Evolutionary conservation across 176 grass and related monocot species (phyloP).

Genomic region (Puccinellia tenuiflora): DNA sequence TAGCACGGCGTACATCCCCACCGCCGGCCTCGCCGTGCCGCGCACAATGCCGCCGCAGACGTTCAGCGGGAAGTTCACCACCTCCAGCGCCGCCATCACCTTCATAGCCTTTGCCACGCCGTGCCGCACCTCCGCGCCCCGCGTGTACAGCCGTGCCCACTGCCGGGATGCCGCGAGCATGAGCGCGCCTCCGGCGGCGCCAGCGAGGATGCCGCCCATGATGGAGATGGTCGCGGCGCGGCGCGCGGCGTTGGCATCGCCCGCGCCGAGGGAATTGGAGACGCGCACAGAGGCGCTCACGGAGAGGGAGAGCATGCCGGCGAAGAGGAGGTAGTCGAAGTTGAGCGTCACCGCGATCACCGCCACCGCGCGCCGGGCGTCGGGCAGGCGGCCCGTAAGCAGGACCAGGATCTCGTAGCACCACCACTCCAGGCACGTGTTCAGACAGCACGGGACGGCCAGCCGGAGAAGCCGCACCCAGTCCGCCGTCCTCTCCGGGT

Average conservation of each 20-base stretch:
- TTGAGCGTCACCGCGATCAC: conserved; percentile 83
- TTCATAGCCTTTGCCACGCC: conserved; percentile 58
- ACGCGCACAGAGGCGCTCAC: conserved; percentile 79
- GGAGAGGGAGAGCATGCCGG: conserved; percentile 64
- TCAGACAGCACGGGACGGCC: conserved; percentile 65
- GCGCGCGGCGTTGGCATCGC: conserved; percentile 33
- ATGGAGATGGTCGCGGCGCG: conserved; percentile 43
- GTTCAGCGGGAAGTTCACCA: conserved; percentile 79
- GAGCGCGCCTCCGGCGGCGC: conserved; percentile 17
- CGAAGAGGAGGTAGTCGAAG: conserved; percentile 91
- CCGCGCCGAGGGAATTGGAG: conserved; percentile 79
- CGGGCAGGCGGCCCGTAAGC: conserved; percentile 64
- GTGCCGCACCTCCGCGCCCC: conserved; percentile 27
- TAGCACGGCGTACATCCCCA: conserved; percentile 62
- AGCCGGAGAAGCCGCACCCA: conserved; percentile 46
- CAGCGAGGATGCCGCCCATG: conserved; percentile 1
- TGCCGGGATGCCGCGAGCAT: conserved; percentile 45
- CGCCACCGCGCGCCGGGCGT: conserved; percentile 49
- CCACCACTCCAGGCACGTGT: conserved; percentile 94
- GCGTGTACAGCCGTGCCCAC: conserved; percentile 58
- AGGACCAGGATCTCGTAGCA: conserved; percentile 95
- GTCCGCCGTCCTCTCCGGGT: conserved; percentile 13
- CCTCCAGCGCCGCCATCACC: conserved; percentile 74
- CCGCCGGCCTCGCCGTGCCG: conserved; percentile 58
- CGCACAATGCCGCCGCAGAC: conserved; percentile 66